phyloP scores from a whole-genome alignment of 164 flowering plant species.

The Stephania japonica region DNA sequence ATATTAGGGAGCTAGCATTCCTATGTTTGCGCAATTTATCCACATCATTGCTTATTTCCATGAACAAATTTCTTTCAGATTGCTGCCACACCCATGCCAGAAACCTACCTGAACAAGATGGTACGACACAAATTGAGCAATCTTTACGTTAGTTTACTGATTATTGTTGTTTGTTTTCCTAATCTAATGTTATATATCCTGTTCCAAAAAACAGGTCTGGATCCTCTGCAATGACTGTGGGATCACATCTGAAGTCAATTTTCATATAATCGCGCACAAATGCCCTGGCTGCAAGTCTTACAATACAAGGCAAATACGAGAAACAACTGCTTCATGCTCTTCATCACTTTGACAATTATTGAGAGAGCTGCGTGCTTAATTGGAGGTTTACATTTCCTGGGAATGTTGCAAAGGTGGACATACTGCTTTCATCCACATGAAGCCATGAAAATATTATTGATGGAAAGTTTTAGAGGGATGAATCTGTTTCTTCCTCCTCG shows the following conservation, averaged over 20 bases:
- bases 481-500: not conserved
- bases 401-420: constrained; percentile 1
- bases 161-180: not conserved
- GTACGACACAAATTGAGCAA: constrained; percentile 25
- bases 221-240: constrained; percentile 92
- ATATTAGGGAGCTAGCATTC: not conserved
- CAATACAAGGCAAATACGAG: constrained; percentile 70
- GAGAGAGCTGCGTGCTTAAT: constrained; percentile 1
- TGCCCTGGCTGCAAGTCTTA: constrained; percentile 71
- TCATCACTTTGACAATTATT: constrained; percentile 19
- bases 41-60: not conserved
- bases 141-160: not conserved
- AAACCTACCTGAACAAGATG: constrained; percentile 60
- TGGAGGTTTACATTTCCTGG: not conserved
- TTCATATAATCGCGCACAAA: constrained; percentile 69
- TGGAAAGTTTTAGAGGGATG: not conserved
- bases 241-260: constrained; percentile 50
- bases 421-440: not conserved
- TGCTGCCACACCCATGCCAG: constrained; percentile 73
- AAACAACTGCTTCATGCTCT: constrained; percentile 49
- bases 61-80: constrained; percentile 33
- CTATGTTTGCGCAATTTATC: not conserved
- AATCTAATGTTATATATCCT: not conserved
- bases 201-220: constrained; percentile 46
- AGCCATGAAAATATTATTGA: not conserved